phyloP scores from a whole-genome alignment of 768 basidiomycete genomes.

The Cystofilobasidium ferigula region DNA sequence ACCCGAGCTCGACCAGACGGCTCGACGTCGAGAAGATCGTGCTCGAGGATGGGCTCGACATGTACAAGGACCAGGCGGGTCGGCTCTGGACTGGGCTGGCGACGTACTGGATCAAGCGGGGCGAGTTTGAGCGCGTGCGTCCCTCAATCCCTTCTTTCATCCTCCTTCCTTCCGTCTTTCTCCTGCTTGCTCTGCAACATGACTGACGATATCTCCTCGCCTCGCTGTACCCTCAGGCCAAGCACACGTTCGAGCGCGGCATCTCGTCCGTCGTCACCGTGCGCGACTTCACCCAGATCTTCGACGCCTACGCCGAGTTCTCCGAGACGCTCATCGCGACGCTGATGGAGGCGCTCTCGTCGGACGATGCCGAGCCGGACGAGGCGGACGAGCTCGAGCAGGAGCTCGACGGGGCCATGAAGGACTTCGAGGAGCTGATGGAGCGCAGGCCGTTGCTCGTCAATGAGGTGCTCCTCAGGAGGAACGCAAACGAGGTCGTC shows the following conservation, averaged over 20 bases:
- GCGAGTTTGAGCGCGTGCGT: slow-evolving; percentile 62
- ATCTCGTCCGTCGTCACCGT: slow-evolving; percentile 76
- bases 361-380: slow-evolving; percentile 66
- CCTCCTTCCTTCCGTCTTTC: background rate
- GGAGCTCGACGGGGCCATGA: slow-evolving; percentile 80
- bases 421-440: slow-evolving; percentile 84
- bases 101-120: slow-evolving; percentile 96
- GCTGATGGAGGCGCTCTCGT: slow-evolving; percentile 72
- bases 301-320: slow-evolving; percentile 92
- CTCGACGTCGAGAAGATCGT: slow-evolving; percentile 82
- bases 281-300: slow-evolving; percentile 94
- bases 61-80: slow-evolving; percentile 95
- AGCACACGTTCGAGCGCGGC: slow-evolving; percentile 75
- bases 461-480: slow-evolving; percentile 81
- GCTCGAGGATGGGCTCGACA: slow-evolving; percentile 65
- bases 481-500: slow-evolving; percentile 95
- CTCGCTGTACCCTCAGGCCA: slow-evolving; percentile 57
- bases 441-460: slow-evolving; percentile 90
- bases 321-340: slow-evolving; percentile 78
- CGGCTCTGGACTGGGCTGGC: slow-evolving; percentile 91
- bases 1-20: slow-evolving; percentile 56
- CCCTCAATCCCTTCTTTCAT: background rate
- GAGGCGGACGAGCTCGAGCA: slow-evolving; percentile 56
- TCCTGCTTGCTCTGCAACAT: background rate
- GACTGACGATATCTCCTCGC: background rate